Evolutionary conservation across 1,139 yeast species (phyloP), one percentile per base, ranked within the genome.

Genomic region (Suzukiozyma palmioleophila): DNA sequence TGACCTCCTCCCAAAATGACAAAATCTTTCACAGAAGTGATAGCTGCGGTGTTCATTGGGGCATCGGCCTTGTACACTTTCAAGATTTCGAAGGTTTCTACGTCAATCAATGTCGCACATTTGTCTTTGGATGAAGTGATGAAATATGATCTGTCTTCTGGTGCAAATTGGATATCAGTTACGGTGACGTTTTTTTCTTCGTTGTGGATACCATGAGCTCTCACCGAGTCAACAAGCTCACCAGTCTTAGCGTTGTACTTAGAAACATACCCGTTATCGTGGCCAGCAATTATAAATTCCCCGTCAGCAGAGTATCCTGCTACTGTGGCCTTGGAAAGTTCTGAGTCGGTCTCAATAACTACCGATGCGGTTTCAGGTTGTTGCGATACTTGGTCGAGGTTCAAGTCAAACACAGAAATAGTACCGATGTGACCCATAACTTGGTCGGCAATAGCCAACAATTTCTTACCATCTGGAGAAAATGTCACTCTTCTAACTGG

Each of bases 1-100:
- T 92, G 98, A 79, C 99, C 99, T 68, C 99, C 99, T 41, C 98
- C 98, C 49, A 94, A 75, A 41, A 92, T 84, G 47, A 92, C 87
- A 60, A 84, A 90, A 60, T 92, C 94, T 68, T 94, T 92, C 42
- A 81, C 72, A 22, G 97, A 92, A 8, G 98, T 90, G 51, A 92
- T 84, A 48, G 96, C 84, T 22, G 97, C 98, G 27, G 96, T 81
- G 71, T 94, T 94, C 77, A 94, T 77, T 43, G 98, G 97, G 38
- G 96, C 90, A 61, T 89, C 97, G 8, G 96, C 84, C 54, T 75
- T 78, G 64, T 75, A 92, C 22, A 79, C 81, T 67, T 90, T 89
- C 62, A 87, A 65, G 41, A 82, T 61, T 47, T 81, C 76, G 47
- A 92, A 73, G 34, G 83, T 75, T 49, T 86, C 95, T 34, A 85